Base-by-base conservation (phyloP, 2,329 filamentous ascomycete species). In the Aspergillus jensenii region DNA sequence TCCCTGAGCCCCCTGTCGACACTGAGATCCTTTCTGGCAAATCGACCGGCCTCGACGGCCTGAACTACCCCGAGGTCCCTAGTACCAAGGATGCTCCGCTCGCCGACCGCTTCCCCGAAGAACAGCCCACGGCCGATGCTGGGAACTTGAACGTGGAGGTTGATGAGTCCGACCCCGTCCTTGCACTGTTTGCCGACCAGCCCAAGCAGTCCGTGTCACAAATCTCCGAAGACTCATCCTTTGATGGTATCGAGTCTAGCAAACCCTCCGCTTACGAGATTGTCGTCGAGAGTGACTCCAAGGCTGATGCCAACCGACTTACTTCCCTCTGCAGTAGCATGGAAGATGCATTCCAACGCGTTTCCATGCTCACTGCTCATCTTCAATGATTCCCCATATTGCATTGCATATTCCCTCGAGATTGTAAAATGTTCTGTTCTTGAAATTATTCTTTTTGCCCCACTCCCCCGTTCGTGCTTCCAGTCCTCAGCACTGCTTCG, bases 21-120 rank as follows among this genome's bases (percentile, higher is more conserved):
- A 76, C 84, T 6, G 80, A 84, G 23, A 70, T 82, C 23, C 80
- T 95, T n/a, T 87, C 87, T 4, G 90, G 89, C 68, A 95, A 95
- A 82, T 76, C 82, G 0, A 83, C 82, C 41, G 82, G 81, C 71
- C 79, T 84, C 53, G 77, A 83, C 8, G 80, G 79, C 54, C 67
- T 70, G 39, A 59, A 63, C 47, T 41, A 74, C 3, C 68, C 71
- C 4, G 78, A 82, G 41, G 11, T 52, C 11, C n/a, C 55, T n/a
- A 72, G 77, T 49, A 66, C 75, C 59, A 86, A 85, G 74, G 69
- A 82, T 59, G 71, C 76, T 21, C 81, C 82, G 25, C 68, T 76
- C 54, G 71, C 85, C 46, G 78, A 84, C 61, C 71, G 31, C 58
- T 69, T 65, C 52, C 73, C 53, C 9, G 56, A 59, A 31, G 56